Percentiles rank a stretch among this genome's conserved stretches.
Conservation (phyloP, 192 early-diverging fungal species). For the Coemansia sp. region DNA sequence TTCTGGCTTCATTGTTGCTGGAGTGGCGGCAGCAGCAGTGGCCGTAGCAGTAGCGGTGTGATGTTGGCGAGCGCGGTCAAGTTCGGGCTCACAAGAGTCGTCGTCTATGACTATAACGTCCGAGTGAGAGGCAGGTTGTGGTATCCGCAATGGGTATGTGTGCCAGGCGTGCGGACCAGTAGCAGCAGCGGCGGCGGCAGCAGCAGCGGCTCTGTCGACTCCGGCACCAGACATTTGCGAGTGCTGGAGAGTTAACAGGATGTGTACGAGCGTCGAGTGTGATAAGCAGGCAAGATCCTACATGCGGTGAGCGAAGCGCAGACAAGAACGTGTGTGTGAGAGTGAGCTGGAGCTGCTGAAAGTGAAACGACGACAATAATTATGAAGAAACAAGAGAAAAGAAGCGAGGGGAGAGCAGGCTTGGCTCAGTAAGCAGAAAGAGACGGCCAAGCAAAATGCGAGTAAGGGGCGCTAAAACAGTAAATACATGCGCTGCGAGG, state of each 20-base stretch:
- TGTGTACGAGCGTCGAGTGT: not conserved
- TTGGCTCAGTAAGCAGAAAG: not conserved
- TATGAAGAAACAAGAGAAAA: conserved; percentile 1
- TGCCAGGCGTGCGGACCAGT: conserved; percentile 41
- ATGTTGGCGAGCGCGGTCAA: conserved; percentile 11
- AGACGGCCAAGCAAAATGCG: not conserved
- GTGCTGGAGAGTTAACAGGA: conserved; percentile 11
- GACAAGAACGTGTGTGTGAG: not conserved
- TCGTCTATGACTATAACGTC: conserved; percentile 50
- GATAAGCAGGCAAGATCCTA: conserved; percentile 11
- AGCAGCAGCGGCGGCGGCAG: conserved; percentile 21
- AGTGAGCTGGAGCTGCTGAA: conserved; percentile 1
- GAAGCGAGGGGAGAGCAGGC: not conserved
- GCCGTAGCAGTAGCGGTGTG: conserved; percentile 10
- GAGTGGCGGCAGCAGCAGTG: conserved; percentile 5
- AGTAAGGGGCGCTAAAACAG: conserved; percentile 3
- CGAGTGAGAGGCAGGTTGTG: conserved; percentile 13
- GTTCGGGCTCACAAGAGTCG: conserved; percentile 44
- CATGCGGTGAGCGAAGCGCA: conserved; percentile 4
- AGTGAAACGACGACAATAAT: not conserved
- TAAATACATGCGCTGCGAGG: conserved; percentile 9
- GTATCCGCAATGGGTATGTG: conserved; percentile 26
- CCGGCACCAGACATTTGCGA: conserved; percentile 34
- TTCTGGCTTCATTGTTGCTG: conserved; percentile 11
- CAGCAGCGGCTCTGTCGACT: conserved; percentile 23